Evolutionary conservation across 1,139 yeast species (phyloP).

Genomic region (Diutina rugosa): DNA sequence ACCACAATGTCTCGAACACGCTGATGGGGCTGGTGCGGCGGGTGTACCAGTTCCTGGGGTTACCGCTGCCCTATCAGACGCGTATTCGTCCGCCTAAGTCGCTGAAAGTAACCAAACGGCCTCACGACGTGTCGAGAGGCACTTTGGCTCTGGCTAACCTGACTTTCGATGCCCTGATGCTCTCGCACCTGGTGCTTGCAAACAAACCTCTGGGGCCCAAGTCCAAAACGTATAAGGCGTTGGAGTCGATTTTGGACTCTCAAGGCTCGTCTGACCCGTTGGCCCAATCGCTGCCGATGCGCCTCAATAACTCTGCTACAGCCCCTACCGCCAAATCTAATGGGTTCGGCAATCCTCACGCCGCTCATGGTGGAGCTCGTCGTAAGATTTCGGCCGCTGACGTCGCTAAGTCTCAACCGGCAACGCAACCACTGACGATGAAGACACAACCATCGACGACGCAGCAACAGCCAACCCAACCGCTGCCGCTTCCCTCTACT

Average conservation of each 20-base stretch:
- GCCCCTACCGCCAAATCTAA: slow-evolving; percentile 4
- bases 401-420: slow-evolving; percentile 16
- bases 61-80: slow-evolving; percentile 55
- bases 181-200: slow-evolving; percentile 3
- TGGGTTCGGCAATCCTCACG: slow-evolving; percentile 6
- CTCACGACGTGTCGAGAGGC: no score
- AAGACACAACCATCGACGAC: not conserved
- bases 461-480: not conserved
- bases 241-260: slow-evolving; percentile 43
- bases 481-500: not conserved
- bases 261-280: not conserved
- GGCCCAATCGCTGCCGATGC: not conserved
- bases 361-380: slow-evolving; percentile 3
- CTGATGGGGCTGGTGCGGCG: slow-evolving; percentile 9
- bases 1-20: slow-evolving; percentile 19
- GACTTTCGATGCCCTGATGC: slow-evolving; percentile 1
- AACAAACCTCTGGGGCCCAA: slow-evolving; percentile 2
- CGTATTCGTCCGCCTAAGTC: slow-evolving; percentile 23
- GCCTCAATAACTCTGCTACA: slow-evolving; percentile 2
- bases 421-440: not conserved
- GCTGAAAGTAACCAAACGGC: not conserved
- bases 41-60: slow-evolving; percentile 48
- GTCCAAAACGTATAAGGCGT: slow-evolving; percentile 38
- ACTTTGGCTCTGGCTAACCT: slow-evolving; percentile 4
- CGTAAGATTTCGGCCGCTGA: slow-evolving; percentile 19